Base-by-base conservation (phyloP, 345 rosid species). In the Hibiscus mutabilis region DNA sequence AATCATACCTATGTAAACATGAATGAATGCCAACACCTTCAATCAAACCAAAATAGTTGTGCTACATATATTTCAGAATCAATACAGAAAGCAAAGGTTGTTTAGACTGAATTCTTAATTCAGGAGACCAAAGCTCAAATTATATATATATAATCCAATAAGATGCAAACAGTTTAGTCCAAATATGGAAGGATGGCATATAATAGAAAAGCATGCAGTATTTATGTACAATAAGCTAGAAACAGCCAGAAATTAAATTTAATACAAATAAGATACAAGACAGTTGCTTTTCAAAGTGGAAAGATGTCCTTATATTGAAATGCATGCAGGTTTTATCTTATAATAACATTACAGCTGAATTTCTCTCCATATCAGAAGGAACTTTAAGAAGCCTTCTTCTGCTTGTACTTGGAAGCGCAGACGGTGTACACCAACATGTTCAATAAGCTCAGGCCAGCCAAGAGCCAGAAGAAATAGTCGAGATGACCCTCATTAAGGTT, bases 381-480 rank as follows among this genome's bases (percentile, higher is more conserved):
- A 57, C 58, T 64, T 31, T 69, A 85, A 33, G 83, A 66, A 63
- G 86, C 84, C 68, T 79, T 90, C 88, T 94, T 95, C 77, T 79
- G 84, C 82, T 87, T 92, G 82, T 92, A 95, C 79, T 47, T 90
- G 35, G 53, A 73, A 29, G 97, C 91, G 55, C 91, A 89, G 55
- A 86, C 79, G 69, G 83, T 21, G 75, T 94, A 94, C 35, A 84
- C 69, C 70, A 78, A 57, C 91, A 89, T 78, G 84, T 95, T 95
- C 4, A 78, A 35, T 73, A 86, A 62, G 82, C 97, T 85, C 47
- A 95, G 89, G 27, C 84, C 92, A 42, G 92, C 97, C 74, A 95
- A 74, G 19, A 95, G 87, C 97, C 97, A 95, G 88, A 95, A 95
- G 80, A 84, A 92, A 71, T 90, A 92, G 79, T 95, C 99, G 0